Evolutionary conservation across 1,139 yeast genomes (phyloP), one percentile per base, ranked within the genome.

Genomic region (Candida pseudoviswanathii): DNA sequence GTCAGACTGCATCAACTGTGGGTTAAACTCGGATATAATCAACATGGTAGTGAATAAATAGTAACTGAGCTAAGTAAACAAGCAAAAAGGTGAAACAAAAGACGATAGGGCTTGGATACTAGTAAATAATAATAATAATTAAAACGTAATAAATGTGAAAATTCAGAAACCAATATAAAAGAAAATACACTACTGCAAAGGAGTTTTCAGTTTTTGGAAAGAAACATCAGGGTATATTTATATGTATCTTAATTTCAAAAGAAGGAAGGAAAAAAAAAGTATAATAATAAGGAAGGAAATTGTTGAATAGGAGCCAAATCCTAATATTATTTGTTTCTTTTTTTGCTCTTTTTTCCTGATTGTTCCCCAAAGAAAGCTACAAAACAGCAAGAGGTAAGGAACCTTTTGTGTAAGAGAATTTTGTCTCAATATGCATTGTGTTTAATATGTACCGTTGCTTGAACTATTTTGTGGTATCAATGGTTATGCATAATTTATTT

Each of bases 1-100:
- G 10, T 49, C 47, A 8, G 45, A 45, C 6, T 41, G 37, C 38
- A 46, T 39, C 30, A 43, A 33, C 25, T 46, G 53, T 30, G 53
- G 53, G 48, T 61, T 55, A 41, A 56, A 58, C 44, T 58, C 61
- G 5, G 61, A 55, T 24, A 58, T 56, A 22, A 58, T 56, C 34
- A 57, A 56, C 60, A 57, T 57, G 11, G 3, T 38, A 22, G 11
- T 24, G 40, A 37, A 25, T 7, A 4, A 11, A 5, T 32, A 21
- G 10, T 11, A n/a, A 32, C n/a, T 29, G 31, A 9, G 31, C 9
- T 29, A 32, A 11, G 27, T 9, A 25, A 27, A 39, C 29, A 4
- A 5, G 10, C n/a, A n/a, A 6, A 5, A 27, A 7, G 30, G 21
- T 5, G 24, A 40, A 26, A 40, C 5, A 40, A 40, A 27, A 7